Evolutionary conservation across 169 alveolate genomes (phyloP).

Genomic region (Cystoisospora suis): DNA sequence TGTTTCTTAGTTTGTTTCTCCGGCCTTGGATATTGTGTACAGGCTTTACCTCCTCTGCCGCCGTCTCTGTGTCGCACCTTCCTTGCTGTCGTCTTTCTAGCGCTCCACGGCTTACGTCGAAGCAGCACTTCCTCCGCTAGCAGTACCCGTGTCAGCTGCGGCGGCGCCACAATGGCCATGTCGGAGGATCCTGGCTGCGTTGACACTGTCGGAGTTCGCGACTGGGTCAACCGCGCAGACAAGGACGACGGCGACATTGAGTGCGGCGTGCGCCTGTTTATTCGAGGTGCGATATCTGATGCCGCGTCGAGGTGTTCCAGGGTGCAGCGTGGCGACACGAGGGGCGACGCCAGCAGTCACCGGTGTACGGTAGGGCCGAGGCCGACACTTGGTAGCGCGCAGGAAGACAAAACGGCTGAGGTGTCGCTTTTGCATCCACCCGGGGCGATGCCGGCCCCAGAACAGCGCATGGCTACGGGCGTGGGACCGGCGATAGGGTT

Average conservation of each 20-base stretch:
- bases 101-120: background rate
- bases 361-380: no score
- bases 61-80: background rate
- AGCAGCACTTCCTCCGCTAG: background rate
- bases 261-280: background rate
- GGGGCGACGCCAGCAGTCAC: no score
- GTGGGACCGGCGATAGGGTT: background rate
- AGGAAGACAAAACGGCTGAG: no score
- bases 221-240: background rate
- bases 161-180: background rate
- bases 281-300: no score
- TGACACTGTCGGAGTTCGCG: background rate
- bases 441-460: background rate
- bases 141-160: background rate
- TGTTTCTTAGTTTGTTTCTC: background rate
- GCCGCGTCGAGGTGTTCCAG: background rate
- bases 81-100: background rate
- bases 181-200: background rate
- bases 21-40: background rate
- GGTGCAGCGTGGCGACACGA: no score
- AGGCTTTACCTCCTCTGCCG: conserved; percentile 16
- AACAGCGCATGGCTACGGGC: background rate
- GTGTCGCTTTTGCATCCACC: no score
- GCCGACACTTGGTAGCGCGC: no score
- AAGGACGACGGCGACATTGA: background rate